Conservation (phyloP, 345 rosid genomes). For the Passiflora organensis region DNA sequence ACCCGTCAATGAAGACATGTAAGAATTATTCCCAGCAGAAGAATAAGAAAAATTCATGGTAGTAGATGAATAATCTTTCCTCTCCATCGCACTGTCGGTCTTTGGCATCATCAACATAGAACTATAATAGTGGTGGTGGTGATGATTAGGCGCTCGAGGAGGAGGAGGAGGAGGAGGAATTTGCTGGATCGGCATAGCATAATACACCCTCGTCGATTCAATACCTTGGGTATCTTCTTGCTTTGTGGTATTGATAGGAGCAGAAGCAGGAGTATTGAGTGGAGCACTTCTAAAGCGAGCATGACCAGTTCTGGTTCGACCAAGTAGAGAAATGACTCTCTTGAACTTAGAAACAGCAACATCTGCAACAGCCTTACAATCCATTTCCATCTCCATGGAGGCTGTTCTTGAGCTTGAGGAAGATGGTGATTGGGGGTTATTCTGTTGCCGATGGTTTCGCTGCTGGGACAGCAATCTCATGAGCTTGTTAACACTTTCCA, state of each 20-base stretch:
- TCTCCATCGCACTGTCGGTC: conserved; percentile 22
- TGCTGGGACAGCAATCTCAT: conserved; percentile 23
- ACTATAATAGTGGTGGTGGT: conserved; percentile 4
- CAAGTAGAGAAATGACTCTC: conserved; percentile 65
- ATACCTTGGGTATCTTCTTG: conserved; percentile 3
- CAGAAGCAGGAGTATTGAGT: conserved; percentile 1
- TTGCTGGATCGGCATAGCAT: conserved; percentile 76
- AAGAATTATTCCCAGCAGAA: conserved; percentile 41
- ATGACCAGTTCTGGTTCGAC: conserved; percentile 69
- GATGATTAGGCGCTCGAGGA: not conserved
- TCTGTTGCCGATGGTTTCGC: too few species aligned
- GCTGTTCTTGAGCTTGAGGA: conserved; percentile 16
- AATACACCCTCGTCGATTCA: conserved; percentile 31
- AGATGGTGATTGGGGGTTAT: not conserved
- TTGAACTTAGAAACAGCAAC: conserved; percentile 66
- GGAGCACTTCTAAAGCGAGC: conserved; percentile 81
- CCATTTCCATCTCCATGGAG: conserved; percentile 40
- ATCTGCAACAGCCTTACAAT: conserved; percentile 61
- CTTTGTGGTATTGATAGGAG: not conserved
- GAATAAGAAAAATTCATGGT: conserved; percentile 66
- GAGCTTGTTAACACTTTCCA: conserved; percentile 25
- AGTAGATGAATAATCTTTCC: conserved; percentile 43
- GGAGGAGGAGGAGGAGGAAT: conserved; percentile 31
- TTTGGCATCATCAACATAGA: conserved; percentile 14
- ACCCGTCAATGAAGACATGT: conserved; percentile 48